These are phyloP conservation scores for Cytospora mali DNA, from an alignment of 2,329 filamentous ascomycete genomes.

Conservation along the genomic window DNA sequence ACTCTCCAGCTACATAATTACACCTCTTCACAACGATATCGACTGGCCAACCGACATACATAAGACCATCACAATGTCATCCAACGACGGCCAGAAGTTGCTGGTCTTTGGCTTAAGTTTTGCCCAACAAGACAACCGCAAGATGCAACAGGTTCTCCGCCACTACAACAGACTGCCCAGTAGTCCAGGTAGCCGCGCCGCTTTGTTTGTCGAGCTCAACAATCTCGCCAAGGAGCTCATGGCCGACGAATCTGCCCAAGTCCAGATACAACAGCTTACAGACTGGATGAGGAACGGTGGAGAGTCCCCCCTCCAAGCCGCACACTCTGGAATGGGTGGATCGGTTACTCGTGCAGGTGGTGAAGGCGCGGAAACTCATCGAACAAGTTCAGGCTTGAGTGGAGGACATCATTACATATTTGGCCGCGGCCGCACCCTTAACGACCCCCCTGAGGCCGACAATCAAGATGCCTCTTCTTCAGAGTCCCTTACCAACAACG, in stretches of 20 bases:
- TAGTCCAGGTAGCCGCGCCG: conserved; percentile 17
- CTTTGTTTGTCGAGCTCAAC: conserved; percentile 25
- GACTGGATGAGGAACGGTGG: conserved; percentile 25
- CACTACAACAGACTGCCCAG: conserved; percentile 21
- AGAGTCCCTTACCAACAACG: too few species aligned
- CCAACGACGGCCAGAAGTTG: conserved; percentile 25
- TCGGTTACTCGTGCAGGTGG: too few species aligned
- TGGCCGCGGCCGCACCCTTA: conserved; percentile 15
- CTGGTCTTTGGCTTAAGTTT: conserved; percentile 26
- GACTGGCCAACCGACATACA: not conserved
- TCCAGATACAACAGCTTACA: conserved; percentile 14
- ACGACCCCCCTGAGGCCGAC: not conserved
- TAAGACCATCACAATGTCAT: conserved; percentile 5
- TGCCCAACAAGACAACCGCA: conserved; percentile 26
- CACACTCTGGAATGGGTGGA: too few species aligned
- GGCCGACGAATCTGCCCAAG: not conserved
- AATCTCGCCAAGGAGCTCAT: conserved; percentile 21
- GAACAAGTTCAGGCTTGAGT: too few species aligned
- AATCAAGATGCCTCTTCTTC: not conserved
- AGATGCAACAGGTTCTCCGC: conserved; percentile 26
- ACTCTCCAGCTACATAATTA: not conserved
- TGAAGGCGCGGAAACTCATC: not conserved
- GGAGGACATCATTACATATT: not conserved
- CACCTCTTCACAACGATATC: too few species aligned
- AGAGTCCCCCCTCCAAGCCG: conserved; percentile 2